phyloP scores from a whole-genome alignment of 192 early-diverging fungal genomes.

The Pilaira anomala region DNA sequence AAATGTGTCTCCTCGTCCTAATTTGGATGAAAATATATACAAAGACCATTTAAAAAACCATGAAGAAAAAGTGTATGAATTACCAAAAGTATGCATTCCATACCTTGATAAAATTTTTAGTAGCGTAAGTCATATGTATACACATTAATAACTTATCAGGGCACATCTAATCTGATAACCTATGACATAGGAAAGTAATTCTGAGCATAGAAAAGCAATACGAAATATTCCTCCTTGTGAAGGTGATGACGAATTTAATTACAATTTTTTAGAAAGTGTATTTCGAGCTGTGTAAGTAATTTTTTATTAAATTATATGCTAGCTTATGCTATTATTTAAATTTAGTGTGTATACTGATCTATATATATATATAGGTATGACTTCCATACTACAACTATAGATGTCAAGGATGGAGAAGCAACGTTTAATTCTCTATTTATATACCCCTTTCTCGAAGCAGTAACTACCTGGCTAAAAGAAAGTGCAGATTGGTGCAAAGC shows the following conservation, averaged over 20 bases:
- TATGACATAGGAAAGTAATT: neutral
- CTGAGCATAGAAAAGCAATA: slow-evolving; percentile 3
- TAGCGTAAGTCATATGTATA: neutral
- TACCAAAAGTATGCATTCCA: neutral
- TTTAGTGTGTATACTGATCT: too few relatives aligned
- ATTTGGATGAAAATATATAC: slow-evolving; percentile 8
- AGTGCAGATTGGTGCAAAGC: neutral
- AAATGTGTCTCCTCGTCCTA: neutral
- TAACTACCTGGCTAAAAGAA: slow-evolving; percentile 1
- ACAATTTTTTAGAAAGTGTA: neutral
- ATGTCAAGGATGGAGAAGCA: slow-evolving; percentile 8
- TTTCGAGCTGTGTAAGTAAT: slow-evolving; percentile 9
- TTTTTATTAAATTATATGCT: slow-evolving; percentile 3
- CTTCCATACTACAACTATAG: neutral
- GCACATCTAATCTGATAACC: neutral
- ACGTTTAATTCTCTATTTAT: slow-evolving; percentile 13
- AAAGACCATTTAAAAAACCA: slow-evolving; percentile 1
- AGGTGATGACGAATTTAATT: slow-evolving; percentile 1
- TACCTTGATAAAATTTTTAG: slow-evolving; percentile 5
- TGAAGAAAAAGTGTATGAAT: neutral
- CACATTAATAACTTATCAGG: neutral
- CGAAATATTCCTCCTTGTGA: neutral
- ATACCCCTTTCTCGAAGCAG: slow-evolving; percentile 11
- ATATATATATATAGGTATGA: slow-evolving; percentile 5
- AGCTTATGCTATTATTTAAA: slow-evolving; percentile 6